phyloP scores from a whole-genome alignment of 2,329 filamentous ascomycete genomes.

The Trichophyton simii region DNA sequence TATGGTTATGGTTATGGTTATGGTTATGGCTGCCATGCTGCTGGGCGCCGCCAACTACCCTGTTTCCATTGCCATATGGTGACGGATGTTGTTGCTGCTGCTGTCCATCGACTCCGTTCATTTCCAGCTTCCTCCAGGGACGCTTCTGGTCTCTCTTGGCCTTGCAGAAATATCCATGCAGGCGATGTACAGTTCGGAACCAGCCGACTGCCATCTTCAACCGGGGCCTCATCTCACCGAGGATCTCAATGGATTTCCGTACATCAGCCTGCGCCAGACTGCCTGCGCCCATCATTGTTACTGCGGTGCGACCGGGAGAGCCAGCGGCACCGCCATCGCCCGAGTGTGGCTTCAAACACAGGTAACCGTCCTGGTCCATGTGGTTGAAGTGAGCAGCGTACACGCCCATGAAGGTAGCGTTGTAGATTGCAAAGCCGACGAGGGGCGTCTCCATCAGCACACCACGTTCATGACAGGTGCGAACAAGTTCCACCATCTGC shows the following conservation, averaged over 20 bases:
- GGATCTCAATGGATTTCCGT: slow-evolving; percentile 27
- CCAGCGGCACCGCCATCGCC: slow-evolving; percentile 13
- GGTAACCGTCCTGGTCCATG: slow-evolving; percentile 42
- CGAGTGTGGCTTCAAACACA: slow-evolving; percentile 26
- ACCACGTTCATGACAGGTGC: slow-evolving; percentile 39
- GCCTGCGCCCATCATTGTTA: slow-evolving; percentile 8
- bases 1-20: too few species aligned
- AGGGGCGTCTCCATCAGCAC: slow-evolving; percentile 44
- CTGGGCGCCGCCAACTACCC: background rate
- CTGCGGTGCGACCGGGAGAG: slow-evolving; percentile 15
- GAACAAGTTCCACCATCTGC: slow-evolving; percentile 42
- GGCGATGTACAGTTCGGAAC: slow-evolving; percentile 33
- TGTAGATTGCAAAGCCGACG: slow-evolving; percentile 44
- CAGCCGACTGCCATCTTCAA: slow-evolving; percentile 31
- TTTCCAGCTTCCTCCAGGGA: slow-evolving; percentile 17
- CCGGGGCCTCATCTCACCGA: slow-evolving; percentile 31
- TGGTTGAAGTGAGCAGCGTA: slow-evolving; percentile 44
- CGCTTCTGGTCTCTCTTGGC: slow-evolving; percentile 29
- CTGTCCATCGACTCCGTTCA: slow-evolving; percentile 13
- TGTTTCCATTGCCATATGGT: background rate
- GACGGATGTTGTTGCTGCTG: slow-evolving; percentile 13
- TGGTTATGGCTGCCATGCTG: background rate
- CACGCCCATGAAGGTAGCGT: slow-evolving; percentile 39
- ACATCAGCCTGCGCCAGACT: slow-evolving; percentile 21
- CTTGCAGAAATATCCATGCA: slow-evolving; percentile 31